phyloP scores from a whole-genome alignment of 495 filamentous ascomycete species.

The Apiosordaria backusii region DNA sequence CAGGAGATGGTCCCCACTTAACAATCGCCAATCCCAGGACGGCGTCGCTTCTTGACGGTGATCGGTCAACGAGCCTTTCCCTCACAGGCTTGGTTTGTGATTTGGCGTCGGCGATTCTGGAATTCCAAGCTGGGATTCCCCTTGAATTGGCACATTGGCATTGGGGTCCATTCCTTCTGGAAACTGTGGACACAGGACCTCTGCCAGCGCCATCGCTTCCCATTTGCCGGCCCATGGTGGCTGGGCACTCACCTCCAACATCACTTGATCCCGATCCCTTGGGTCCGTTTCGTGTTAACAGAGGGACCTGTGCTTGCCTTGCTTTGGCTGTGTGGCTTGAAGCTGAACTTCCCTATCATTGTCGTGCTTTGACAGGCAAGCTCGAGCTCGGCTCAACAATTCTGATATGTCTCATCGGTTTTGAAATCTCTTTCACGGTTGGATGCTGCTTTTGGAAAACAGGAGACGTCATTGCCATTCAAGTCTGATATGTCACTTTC shows the following conservation, averaged over 20 bases:
- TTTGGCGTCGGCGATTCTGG: not conserved
- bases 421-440: not conserved
- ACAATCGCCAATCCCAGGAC: not conserved
- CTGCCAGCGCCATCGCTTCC: not conserved
- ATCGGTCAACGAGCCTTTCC: not conserved
- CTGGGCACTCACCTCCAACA: not conserved
- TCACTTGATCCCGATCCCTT: not conserved
- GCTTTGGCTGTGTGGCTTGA: not conserved
- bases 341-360: not conserved
- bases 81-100: not conserved
- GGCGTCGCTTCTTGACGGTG: not conserved
- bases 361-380: not conserved
- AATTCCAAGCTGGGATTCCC: not conserved
- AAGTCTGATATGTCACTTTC: not conserved
- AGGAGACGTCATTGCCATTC: not conserved
- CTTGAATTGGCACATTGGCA: not conserved
- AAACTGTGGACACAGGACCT: not conserved
- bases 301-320: not conserved
- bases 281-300: not conserved
- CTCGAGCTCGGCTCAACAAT: no score
- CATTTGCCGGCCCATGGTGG: not conserved
- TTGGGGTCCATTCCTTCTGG: not conserved
- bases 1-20: not conserved
- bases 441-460: not conserved
- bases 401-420: not conserved